These are phyloP conservation scores for Colletotrichum zoysiae DNA, from an alignment of 2,329 filamentous ascomycete species.

Conservation along the genomic window DNA sequence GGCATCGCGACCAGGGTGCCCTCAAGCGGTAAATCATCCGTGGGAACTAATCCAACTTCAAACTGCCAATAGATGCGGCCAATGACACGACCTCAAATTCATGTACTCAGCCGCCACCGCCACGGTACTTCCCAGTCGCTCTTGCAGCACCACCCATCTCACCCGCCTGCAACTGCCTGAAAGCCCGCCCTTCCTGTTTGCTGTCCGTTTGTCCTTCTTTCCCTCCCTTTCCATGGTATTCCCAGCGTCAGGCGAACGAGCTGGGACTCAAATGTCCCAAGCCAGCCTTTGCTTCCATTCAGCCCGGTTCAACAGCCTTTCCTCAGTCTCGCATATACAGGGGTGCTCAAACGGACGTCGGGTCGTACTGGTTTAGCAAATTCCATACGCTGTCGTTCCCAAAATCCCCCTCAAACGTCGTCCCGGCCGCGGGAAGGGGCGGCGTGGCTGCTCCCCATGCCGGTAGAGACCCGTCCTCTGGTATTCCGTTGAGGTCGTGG, in stretches of 20 bases:
- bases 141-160: neutral
- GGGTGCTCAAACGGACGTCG: slow-evolving; percentile 36
- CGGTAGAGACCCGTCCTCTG: slow-evolving; percentile 46
- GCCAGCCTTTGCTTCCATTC: slow-evolving; percentile 15
- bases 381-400: slow-evolving; percentile 68
- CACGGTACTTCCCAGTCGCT: neutral
- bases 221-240: neutral
- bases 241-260: neutral
- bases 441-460: slow-evolving; percentile 41
- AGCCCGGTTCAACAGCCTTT: slow-evolving; percentile 10
- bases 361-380: slow-evolving; percentile 64
- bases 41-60: slow-evolving; percentile 11
- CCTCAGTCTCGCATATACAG: slow-evolving; percentile 19
- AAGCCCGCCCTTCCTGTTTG: slow-evolving; percentile 24
- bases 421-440: slow-evolving; percentile 52
- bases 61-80: slow-evolving; percentile 20
- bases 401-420: slow-evolving; percentile 67
- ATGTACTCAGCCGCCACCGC: slow-evolving; percentile 29
- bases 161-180: neutral
- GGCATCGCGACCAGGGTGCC: slow-evolving; percentile 11
- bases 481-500: slow-evolving; percentile 65
- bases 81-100: slow-evolving; percentile 20
- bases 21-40: slow-evolving; percentile 12
- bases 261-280: neutral
- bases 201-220: slow-evolving; percentile 20